Base-by-base conservation (phyloP, 177 flowering plant genomes). In the Tripterygium wilfordii region DNA sequence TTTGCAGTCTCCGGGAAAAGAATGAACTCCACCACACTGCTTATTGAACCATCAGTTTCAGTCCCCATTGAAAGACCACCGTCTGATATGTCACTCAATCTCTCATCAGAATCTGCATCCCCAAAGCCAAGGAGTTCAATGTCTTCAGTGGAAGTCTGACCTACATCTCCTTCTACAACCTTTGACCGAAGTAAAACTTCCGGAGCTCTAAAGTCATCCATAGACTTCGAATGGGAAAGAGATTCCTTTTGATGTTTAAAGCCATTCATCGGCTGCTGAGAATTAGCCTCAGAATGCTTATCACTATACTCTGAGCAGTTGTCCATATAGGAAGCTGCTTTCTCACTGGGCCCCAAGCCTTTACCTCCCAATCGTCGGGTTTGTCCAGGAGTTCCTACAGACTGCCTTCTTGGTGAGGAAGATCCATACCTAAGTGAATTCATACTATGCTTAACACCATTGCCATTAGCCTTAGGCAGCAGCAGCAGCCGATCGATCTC, bases 1-100 rank as follows among this genome's bases (percentile, higher is more conserved):
- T n/a, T n/a, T n/a, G n/a, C n/a, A n/a, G n/a, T n/a, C n/a, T 89
- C 91, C 25, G 96, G 91, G 58, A 86, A 86, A 51, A 85, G 83
- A 35, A 94, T 76, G 63, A 57, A 77, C 69, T 88, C 98, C 20
- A 88, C 90, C 25, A 67, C 64, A 60, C 95, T 83, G 56, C 63
- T 26, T 10, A 76, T 62, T 18, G 96, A 81, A 36, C 85, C 98
- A 65, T 92, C 99, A 42, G 96, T 82, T 69, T 89, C 99, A 27
- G 99, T 85, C 66, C 96, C 97, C 89, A 84, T 79, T 21, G 97
- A 86, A 57, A 89, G 85, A 50, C 62, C 84, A 49, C 97, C 70
- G 58, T 89, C 96, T 56, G 99, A 92, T 69, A 87, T 92, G 49
- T 92, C 99, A 70, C 97, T 92, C 56, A 89, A 65, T 67, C 96